These are phyloP conservation scores for Byssothecium circinans DNA, from an alignment of 2,329 filamentous ascomycete genomes.

Conservation along the genomic window DNA sequence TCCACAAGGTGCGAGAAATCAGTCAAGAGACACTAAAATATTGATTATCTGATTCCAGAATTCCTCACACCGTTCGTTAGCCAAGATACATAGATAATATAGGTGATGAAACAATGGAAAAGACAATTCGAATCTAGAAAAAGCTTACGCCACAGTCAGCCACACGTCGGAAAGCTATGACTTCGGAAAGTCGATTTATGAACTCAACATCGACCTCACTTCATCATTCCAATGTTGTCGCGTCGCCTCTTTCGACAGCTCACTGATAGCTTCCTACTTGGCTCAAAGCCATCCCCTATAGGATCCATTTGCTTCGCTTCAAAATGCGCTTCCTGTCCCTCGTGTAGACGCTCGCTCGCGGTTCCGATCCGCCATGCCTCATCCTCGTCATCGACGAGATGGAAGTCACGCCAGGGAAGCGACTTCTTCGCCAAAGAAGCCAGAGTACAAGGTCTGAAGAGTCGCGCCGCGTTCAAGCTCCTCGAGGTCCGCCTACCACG, in stretches of 20 bases:
- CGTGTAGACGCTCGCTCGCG: slow-evolving; percentile 7
- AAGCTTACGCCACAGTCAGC: no score
- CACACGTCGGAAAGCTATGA: not conserved
- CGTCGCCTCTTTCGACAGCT: slow-evolving; percentile 40
- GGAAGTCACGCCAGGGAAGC: slow-evolving; percentile 76
- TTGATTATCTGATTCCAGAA: no score
- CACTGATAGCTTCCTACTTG: slow-evolving; percentile 37
- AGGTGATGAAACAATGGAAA: no score
- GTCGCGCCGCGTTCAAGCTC: slow-evolving; percentile 90
- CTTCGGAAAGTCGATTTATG: not conserved
- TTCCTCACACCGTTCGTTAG: no score
- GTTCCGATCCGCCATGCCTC: slow-evolving; percentile 23
- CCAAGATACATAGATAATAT: no score
- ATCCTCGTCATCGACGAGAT: slow-evolving; percentile 68
- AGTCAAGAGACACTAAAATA: no score
- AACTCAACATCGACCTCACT: not conserved
- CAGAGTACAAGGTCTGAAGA: slow-evolving; percentile 78
- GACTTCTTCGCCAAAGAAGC: slow-evolving; percentile 77
- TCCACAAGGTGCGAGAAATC: no score
- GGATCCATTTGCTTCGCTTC: slow-evolving; percentile 14
- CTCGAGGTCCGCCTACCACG: slow-evolving; percentile 64
- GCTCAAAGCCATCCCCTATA: slow-evolving; percentile 7
- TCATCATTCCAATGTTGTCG: slow-evolving; percentile 38
- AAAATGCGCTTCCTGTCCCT: slow-evolving; percentile 15
- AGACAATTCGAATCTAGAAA: no score